phyloP scores from a whole-genome alignment of 371 early-diverging fungal species.

The Choanephora cucurbitarum region DNA sequence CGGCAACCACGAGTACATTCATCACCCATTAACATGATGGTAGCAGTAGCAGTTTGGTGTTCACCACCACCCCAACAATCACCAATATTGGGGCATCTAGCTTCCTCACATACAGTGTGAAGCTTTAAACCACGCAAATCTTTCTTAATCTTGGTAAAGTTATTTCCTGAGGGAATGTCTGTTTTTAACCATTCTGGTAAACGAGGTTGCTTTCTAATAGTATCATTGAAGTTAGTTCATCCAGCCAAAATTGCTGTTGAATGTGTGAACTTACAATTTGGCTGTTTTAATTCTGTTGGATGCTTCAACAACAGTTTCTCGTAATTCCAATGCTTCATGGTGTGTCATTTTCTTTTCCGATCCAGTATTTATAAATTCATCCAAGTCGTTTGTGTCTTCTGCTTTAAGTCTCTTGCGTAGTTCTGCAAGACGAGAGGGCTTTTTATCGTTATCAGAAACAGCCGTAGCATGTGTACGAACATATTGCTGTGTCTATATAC shows the following conservation, averaged over 20 bases:
- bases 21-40: constrained; percentile 99
- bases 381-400: constrained; percentile 43
- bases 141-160: constrained; percentile 81
- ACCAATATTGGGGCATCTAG: constrained; percentile 96
- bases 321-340: constrained; percentile 67
- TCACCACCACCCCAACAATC: constrained; percentile 98
- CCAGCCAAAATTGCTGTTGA: neutral
- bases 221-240: neutral
- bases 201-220: constrained; percentile 66
- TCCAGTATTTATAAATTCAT: constrained; percentile 68
- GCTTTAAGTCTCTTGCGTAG: constrained; percentile 18
- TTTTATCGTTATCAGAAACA: constrained; percentile 9
- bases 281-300: constrained; percentile 46
- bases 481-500: constrained; percentile 18
- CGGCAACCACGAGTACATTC: constrained; percentile 98
- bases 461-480: constrained; percentile 26
- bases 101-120: constrained; percentile 95
- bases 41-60: constrained; percentile 95
- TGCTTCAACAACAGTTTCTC: constrained; percentile 51
- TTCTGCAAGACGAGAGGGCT: constrained; percentile 19
- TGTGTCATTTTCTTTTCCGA: constrained; percentile 56
- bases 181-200: constrained; percentile 96
- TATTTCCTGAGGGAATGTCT: constrained; percentile 84
- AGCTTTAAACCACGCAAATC: constrained; percentile 91
- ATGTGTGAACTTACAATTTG: constrained; percentile 38